These are phyloP conservation scores for Exophiala oligosperma DNA, from an alignment of 2,329 filamentous ascomycete genomes.

Conservation along the genomic window DNA sequence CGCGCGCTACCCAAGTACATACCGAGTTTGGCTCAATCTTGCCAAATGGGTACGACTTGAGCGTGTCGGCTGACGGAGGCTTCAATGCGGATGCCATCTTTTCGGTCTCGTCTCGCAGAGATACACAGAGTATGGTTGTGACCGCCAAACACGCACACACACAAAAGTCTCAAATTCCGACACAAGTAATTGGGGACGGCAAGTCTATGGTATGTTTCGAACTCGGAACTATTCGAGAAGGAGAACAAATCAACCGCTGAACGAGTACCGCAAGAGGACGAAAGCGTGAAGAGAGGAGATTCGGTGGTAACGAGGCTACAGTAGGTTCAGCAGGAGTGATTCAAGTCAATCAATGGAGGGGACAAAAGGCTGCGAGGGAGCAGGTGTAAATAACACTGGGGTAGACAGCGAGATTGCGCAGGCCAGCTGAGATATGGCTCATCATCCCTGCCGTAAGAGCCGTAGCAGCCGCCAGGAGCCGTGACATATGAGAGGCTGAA, in stretches of 20 bases:
- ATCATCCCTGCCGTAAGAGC: conserved; percentile 14
- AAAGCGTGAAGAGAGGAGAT: too few relatives aligned
- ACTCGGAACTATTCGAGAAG: too few relatives aligned
- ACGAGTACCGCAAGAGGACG: too few relatives aligned
- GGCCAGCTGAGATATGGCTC: conserved; percentile 12
- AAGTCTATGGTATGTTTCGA: too few relatives aligned
- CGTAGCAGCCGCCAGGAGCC: background rate
- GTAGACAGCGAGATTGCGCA: background rate
- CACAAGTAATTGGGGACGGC: too few relatives aligned
- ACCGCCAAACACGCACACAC: too few relatives aligned
- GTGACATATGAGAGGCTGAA: too few relatives aligned
- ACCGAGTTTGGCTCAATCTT: conserved; percentile 30
- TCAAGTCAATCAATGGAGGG: too few relatives aligned
- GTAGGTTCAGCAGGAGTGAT: background rate
- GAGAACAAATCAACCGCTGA: too few relatives aligned
- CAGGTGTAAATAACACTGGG: conserved; percentile 2
- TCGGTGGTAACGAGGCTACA: too few relatives aligned
- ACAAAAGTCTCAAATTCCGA: too few relatives aligned
- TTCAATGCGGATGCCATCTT: conserved; percentile 14
- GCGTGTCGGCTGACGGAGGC: conserved; percentile 18
- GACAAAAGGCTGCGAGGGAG: background rate
- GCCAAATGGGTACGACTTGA: conserved; percentile 26
- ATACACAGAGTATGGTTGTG: too few relatives aligned
- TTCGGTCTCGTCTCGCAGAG: background rate
- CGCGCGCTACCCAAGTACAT: background rate